Evolutionary conservation across 108 stramenopile species (phyloP).

Genomic region (Cylindrotheca fusiformis): DNA sequence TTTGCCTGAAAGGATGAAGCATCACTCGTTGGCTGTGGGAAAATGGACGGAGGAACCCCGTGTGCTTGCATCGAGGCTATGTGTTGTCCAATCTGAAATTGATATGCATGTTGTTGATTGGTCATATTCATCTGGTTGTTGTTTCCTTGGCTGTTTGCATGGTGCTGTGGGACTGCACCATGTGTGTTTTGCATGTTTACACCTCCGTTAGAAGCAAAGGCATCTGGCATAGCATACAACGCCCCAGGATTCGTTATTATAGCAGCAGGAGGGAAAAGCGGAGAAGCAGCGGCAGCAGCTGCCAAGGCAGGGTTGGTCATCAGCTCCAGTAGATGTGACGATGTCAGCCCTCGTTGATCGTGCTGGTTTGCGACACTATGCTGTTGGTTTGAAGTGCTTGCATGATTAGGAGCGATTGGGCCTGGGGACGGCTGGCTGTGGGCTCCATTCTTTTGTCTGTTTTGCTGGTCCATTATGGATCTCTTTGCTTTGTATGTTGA

Average conservation of each 20-base stretch:
- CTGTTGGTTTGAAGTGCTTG: constrained; percentile 1
- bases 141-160: background rate
- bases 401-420: constrained; percentile 17
- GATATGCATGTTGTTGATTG: constrained; percentile 11
- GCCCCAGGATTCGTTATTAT: constrained; percentile 50
- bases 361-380: background rate
- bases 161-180: background rate
- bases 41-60: background rate
- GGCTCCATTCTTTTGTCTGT: too few relatives aligned
- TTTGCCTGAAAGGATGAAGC: constrained; percentile 28
- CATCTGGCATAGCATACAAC: constrained; percentile 41
- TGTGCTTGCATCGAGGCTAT: constrained; percentile 5
- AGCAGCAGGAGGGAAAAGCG: constrained; percentile 38
- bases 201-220: constrained; percentile 3
- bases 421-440: constrained; percentile 12
- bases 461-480: constrained; percentile 10
- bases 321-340: constrained; percentile 28
- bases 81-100: constrained; percentile 1
- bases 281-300: constrained; percentile 37
- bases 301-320: constrained; percentile 47
- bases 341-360: constrained; percentile 1
- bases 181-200: background rate
- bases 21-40: background rate
- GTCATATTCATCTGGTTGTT: background rate
- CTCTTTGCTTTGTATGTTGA: too few relatives aligned